Conservation (phyloP, 805 yeast genomes). For the Kazachstania kunashirensis region DNA sequence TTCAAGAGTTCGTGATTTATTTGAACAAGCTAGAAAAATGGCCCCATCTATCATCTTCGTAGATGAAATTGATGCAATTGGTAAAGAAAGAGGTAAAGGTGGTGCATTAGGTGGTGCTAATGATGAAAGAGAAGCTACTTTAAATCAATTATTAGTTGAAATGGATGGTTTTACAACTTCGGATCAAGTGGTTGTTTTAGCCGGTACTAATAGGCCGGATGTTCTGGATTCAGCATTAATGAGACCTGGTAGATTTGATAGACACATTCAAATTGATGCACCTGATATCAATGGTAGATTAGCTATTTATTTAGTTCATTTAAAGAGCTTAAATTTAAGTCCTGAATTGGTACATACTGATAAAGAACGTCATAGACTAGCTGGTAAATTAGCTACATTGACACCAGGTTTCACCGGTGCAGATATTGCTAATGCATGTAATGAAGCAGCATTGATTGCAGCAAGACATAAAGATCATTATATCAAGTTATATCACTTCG, state of each 20-base stretch:
- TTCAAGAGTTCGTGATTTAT: conserved; percentile 84
- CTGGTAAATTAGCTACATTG: conserved; percentile 80
- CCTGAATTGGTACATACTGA: conserved; percentile 34
- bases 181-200: conserved; percentile 87
- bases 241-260: conserved; percentile 92
- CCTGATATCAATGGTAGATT: conserved; percentile 88
- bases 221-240: conserved; percentile 80
- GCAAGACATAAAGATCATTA: conserved; percentile 61
- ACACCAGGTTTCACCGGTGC: conserved; percentile 97
- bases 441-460: conserved; percentile 89
- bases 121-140: conserved; percentile 88
- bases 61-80: conserved; percentile 94
- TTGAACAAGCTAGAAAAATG: conserved; percentile 78
- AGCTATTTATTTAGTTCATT: conserved; percentile 74
- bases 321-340: conserved; percentile 34
- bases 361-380: conserved; percentile 46
- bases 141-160: conserved; percentile 86
- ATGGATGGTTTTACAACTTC: conserved; percentile 90
- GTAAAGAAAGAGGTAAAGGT: conserved; percentile 70
- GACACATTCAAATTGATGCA: conserved; percentile 76
- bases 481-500: conserved; percentile 68
- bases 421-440: conserved; percentile 89
- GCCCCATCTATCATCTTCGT: conserved; percentile 88
- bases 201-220: conserved; percentile 92
- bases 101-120: conserved; percentile 71